Percentiles rank a stretch among this genome's conserved stretches.
phyloP scores from a whole-genome alignment of 148 eudicot genomes.

The Rhododendron williamsianum region DNA sequence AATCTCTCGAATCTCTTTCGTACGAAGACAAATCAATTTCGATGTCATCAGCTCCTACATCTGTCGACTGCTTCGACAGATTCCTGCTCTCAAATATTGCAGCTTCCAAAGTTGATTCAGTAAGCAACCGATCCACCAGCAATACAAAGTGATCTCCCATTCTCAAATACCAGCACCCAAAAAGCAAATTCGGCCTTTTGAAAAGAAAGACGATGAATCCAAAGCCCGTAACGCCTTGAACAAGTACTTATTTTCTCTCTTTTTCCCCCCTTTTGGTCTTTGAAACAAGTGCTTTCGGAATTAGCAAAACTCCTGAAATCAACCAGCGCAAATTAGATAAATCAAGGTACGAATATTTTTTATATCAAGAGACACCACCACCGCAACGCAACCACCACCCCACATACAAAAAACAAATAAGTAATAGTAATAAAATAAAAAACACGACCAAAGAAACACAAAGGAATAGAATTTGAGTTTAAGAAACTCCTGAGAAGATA shows the following conservation, averaged over 20 bases:
- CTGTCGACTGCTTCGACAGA: slow-evolving; percentile 20
- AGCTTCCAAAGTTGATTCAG: slow-evolving; percentile 87
- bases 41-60: slow-evolving; percentile 22
- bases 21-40: slow-evolving; percentile 25
- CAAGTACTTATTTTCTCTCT: background rate
- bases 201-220: background rate
- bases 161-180: slow-evolving; percentile 5
- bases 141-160: slow-evolving; percentile 98
- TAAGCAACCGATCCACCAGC: slow-evolving; percentile 75
- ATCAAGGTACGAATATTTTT: background rate
- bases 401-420: background rate
- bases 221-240: background rate
- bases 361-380: background rate
- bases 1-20: slow-evolving; percentile 20
- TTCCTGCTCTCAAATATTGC: slow-evolving; percentile 62
- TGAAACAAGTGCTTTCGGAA: background rate
- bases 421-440: background rate
- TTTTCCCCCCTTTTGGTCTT: background rate
- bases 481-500: background rate
- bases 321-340: background rate
- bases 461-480: background rate
- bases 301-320: background rate
- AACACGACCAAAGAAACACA: background rate
- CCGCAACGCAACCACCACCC: background rate
- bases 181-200: background rate